A percentile compares a stretch with the other conserved stretches of the same genome.
Evolutionary conservation across 1,139 yeast species (phyloP).

Genomic region (Kodamaea fungicola): DNA sequence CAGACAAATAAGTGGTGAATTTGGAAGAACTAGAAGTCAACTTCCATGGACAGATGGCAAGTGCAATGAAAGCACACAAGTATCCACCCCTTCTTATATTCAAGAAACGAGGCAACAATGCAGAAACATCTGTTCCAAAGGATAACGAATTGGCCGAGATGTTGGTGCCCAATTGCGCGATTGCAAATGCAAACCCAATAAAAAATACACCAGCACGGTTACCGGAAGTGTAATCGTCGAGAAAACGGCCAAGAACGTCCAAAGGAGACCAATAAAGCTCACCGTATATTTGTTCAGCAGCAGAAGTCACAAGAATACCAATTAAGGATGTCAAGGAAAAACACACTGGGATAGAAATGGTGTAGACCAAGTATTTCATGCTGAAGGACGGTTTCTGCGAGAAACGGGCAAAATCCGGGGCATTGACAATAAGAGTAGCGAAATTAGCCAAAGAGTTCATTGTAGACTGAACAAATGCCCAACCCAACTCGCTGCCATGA

Average conservation of each 20-base stretch:
- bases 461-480: constrained; percentile 79
- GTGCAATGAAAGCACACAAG: constrained; percentile 74
- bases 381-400: constrained; percentile 48
- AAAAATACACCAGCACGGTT: constrained; percentile 88
- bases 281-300: constrained; percentile 68
- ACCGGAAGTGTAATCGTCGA: constrained; percentile 54
- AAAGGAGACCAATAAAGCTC: constrained; percentile 83
- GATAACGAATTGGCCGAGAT: constrained; percentile 86
- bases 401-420: constrained; percentile 88
- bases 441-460: constrained; percentile 83
- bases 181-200: constrained; percentile 69
- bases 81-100: constrained; percentile 69
- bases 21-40: constrained; percentile 67
- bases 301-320: constrained; percentile 84
- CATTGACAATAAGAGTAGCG: constrained; percentile 81
- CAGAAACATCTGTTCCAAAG: constrained; percentile 89
- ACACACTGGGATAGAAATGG: constrained; percentile 67
- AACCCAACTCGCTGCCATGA: constrained; percentile 61
- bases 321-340: constrained; percentile 82
- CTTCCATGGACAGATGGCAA: constrained; percentile 87
- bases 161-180: constrained; percentile 88
- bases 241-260: constrained; percentile 65
- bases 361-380: constrained; percentile 45
- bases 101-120: constrained; percentile 71
- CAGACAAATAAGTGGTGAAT: constrained; percentile 81